Base-by-base conservation (phyloP, 2,329 filamentous ascomycete genomes). In the Xylariaceae sp. region DNA sequence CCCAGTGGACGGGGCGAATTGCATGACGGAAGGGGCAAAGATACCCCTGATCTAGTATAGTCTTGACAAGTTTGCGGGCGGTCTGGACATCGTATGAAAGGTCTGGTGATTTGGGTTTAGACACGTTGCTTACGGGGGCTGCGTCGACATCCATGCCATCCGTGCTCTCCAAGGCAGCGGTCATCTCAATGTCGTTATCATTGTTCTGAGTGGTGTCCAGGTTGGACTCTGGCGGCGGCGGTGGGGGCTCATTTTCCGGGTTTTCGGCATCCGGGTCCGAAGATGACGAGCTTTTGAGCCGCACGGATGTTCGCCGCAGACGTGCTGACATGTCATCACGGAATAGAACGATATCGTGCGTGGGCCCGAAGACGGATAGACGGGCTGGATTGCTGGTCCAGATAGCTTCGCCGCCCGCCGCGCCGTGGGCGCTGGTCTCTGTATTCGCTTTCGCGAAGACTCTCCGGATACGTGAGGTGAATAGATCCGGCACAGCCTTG, bases 331-430 rank as follows among this genome's bases (percentile, higher is more conserved):
- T 81, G 67, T 97, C 89, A 69, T 99, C 94, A 36, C 94, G 76
- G 67, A 96, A 88, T 1, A 99, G 71, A 0, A 92, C 85, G 53
- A 99, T 80, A 66, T 99, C 94, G 65, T 95, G 89, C 32, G 84
- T 83, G 0, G 92, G 88, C 0, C 92, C 92, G 66, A 97, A 99
- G 56, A 96, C 78, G 26, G 83, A 87, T 22, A 99, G 67, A 15
- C 92, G 82, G 29, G 87, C 81, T 0, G 94, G 94, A 66, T 97
- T 99, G 12, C 83, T 89, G 0, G 92, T 87, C 90, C 91, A 97
- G 1, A 96, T 76, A 0, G 86, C 87, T 63, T 91, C 86, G 18
- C 89, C 89, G 30, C 82, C 76, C 18, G 78, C 74, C 36, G 76
- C 75, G n/a, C 26, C 47, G 5, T 43, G 73, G 47, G 72, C 70